Evolutionary conservation across 1,284 basidiomycete genomes (phyloP).

Genomic region (Rhodofomes roseus): DNA sequence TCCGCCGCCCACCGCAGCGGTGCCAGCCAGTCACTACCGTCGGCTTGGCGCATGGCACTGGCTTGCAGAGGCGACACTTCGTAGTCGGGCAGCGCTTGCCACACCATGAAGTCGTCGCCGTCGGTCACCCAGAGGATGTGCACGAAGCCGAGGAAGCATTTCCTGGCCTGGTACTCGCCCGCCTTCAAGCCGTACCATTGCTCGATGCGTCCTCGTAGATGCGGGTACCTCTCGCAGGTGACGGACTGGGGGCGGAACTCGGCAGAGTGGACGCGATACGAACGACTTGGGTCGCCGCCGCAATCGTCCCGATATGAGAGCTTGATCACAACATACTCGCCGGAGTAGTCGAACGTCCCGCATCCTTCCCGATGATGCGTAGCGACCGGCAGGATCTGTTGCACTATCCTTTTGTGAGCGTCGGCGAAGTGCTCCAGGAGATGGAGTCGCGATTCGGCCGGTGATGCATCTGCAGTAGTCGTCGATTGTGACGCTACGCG

Average conservation of each 20-base stretch:
- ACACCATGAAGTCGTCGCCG: background rate
- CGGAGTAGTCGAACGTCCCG: background rate
- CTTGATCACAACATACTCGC: background rate
- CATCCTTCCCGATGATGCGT: background rate
- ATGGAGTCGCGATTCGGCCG: background rate
- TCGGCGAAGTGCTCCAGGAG: background rate
- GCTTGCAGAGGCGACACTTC: background rate
- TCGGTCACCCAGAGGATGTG: background rate
- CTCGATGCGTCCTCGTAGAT: background rate
- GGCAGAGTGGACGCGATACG: background rate
- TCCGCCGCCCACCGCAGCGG: background rate
- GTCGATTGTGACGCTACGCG: background rate
- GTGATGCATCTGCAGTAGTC: background rate
- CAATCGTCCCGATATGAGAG: background rate
- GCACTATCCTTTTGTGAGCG: background rate
- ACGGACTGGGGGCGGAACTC: background rate
- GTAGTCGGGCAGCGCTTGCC: background rate
- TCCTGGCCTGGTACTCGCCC: background rate
- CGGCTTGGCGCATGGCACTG: background rate
- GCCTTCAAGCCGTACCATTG: background rate
- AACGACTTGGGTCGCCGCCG: background rate
- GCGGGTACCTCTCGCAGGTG: background rate
- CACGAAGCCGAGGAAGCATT: background rate
- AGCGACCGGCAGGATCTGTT: background rate
- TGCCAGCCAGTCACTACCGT: background rate